Evolutionary conservation across 306 rosid genomes (phyloP).

Genomic region (Casuarina glauca): DNA sequence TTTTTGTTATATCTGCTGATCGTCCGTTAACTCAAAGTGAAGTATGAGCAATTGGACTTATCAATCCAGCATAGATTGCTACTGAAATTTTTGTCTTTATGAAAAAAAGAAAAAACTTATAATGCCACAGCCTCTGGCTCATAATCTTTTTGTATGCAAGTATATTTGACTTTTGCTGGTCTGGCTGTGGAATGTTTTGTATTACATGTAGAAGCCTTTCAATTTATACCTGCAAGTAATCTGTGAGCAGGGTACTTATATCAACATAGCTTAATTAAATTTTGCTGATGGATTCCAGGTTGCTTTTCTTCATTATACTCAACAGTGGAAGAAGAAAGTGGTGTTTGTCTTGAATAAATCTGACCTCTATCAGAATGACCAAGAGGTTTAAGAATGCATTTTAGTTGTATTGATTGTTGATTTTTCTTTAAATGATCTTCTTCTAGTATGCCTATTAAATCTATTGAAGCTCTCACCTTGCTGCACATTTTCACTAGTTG

Average conservation of each 20-base stretch:
- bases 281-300: slow-evolving; percentile 54
- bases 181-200: background rate
- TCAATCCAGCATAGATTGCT: slow-evolving; percentile 15
- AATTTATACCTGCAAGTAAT: background rate
- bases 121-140: background rate
- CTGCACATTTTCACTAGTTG: slow-evolving; percentile 21
- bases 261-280: slow-evolving; percentile 14
- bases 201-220: background rate
- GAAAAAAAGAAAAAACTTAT: background rate
- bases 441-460: slow-evolving; percentile 17
- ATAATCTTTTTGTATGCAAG: background rate
- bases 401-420: slow-evolving; percentile 14
- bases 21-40: slow-evolving; percentile 97
- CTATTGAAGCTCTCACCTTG: background rate
- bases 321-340: slow-evolving; percentile 97
- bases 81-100: background rate
- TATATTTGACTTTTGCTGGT: background rate
- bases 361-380: slow-evolving; percentile 73
- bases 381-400: slow-evolving; percentile 57
- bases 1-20: slow-evolving; percentile 94
- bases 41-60: slow-evolving; percentile 41
- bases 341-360: slow-evolving; percentile 91
- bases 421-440: slow-evolving; percentile 22
- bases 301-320: slow-evolving; percentile 85
- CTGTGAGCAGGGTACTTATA: background rate